These are phyloP conservation scores for Ensete ventricosum DNA, from an alignment of 176 grass and related monocot genomes.

Conservation along the genomic window DNA sequence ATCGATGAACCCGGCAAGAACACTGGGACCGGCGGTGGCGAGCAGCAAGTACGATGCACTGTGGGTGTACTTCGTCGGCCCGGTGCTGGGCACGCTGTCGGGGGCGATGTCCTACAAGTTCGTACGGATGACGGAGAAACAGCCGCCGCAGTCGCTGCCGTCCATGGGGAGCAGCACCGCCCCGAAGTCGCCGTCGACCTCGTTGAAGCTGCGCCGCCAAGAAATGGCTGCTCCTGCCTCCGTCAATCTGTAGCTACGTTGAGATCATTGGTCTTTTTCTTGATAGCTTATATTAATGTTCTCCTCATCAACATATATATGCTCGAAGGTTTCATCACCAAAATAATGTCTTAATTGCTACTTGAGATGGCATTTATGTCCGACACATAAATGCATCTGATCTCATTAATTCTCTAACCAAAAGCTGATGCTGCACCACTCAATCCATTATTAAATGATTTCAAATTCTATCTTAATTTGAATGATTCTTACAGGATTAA, in stretches of 20 bases:
- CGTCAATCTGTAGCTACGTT: not conserved
- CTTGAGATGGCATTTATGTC: too few relatives aligned
- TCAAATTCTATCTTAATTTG: too few relatives aligned
- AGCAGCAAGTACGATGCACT: constrained; percentile 60
- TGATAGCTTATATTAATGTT: too few relatives aligned
- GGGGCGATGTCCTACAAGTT: constrained; percentile 65
- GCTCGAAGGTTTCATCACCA: too few relatives aligned
- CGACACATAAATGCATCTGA: too few relatives aligned
- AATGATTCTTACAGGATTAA: too few relatives aligned
- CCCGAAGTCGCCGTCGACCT: constrained; percentile 28
- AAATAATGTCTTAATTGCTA: too few relatives aligned
- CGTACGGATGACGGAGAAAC: constrained; percentile 59
- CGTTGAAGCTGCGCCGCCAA: constrained; percentile 89
- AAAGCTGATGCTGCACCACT: too few relatives aligned
- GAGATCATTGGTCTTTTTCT: too few relatives aligned
- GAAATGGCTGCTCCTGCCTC: constrained; percentile 23
- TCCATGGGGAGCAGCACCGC: not conserved
- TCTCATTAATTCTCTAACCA: too few relatives aligned
- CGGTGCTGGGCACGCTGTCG: constrained; percentile 54
- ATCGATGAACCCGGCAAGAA: constrained; percentile 97
- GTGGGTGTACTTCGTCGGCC: constrained; percentile 91
- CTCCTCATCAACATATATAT: too few relatives aligned
- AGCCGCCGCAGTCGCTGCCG: not conserved
- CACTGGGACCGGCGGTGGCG: constrained; percentile 80
- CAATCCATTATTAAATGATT: too few relatives aligned